Percentiles rank a stretch among this genome's conserved stretches.
phyloP scores from a whole-genome alignment of 352 stramenopile genomes.

The Globisporangium nagaii region DNA sequence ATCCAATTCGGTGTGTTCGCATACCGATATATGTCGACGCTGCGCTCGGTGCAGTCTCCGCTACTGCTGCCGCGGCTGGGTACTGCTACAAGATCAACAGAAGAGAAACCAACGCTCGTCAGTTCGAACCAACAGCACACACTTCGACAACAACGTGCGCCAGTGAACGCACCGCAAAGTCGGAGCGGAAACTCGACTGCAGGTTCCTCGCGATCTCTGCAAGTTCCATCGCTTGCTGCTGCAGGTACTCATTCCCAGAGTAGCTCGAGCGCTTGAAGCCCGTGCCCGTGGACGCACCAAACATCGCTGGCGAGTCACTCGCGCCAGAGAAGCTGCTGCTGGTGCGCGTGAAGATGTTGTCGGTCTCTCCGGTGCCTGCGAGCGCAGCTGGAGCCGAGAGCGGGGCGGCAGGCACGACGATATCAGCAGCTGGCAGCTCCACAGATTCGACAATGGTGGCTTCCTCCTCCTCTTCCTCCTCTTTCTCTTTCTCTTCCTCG shows the following conservation, averaged over 20 bases:
- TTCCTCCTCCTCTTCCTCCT: constrained; percentile 13
- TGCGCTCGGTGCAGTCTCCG: constrained; percentile 26
- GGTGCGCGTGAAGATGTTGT: background rate
- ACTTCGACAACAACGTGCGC: background rate
- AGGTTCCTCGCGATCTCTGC: constrained; percentile 57
- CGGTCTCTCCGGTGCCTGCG: constrained; percentile 1
- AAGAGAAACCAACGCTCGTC: background rate
- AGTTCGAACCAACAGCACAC: background rate
- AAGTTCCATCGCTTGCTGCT: constrained; percentile 60
- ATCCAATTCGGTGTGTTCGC: background rate
- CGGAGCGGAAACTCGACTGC: constrained; percentile 39
- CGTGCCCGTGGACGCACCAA: constrained; percentile 2
- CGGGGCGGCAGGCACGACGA: constrained; percentile 1
- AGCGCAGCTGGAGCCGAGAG: constrained; percentile 11
- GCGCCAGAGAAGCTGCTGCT: background rate
- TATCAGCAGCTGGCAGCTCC: background rate
- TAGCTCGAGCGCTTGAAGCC: constrained; percentile 22
- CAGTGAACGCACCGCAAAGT: constrained; percentile 5
- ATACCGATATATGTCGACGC: constrained; percentile 22
- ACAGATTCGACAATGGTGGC: too few species aligned
- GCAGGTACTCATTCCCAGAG: constrained; percentile 36
- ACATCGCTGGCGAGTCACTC: constrained; percentile 18
- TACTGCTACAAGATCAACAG: background rate
- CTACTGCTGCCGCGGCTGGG: background rate
- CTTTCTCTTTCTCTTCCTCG: background rate